These are phyloP conservation scores for Candida orba DNA, from an alignment of 805 yeast species.

Conservation along the genomic window DNA sequence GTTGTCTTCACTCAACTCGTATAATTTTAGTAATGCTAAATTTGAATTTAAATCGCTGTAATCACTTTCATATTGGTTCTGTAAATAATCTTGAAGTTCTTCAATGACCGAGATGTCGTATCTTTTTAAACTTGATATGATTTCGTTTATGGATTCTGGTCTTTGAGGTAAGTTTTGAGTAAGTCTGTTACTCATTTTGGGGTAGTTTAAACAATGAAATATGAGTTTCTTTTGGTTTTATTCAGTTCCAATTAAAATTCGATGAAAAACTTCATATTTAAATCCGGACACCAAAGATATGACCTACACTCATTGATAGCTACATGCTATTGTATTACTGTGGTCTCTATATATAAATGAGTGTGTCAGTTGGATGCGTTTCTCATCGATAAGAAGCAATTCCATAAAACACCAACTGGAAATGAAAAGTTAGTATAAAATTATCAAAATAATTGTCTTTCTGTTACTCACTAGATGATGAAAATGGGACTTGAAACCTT, in stretches of 20 bases:
- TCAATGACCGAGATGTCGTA: slow-evolving; percentile 37
- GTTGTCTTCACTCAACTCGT: slow-evolving; percentile 29
- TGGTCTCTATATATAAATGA: too few relatives aligned
- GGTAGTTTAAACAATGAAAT: not conserved
- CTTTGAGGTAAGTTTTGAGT: slow-evolving; percentile 29
- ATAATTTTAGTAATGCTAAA: slow-evolving; percentile 39
- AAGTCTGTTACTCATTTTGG: slow-evolving; percentile 26
- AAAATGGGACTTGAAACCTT: slow-evolving; percentile 81
- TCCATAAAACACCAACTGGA: slow-evolving; percentile 80
- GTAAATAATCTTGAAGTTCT: slow-evolving; percentile 38
- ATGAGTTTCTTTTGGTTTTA: too few relatives aligned
- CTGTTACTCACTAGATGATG: slow-evolving; percentile 55
- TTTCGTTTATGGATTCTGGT: slow-evolving; percentile 33
- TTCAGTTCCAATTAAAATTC: too few relatives aligned
- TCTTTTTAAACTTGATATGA: slow-evolving; percentile 35
- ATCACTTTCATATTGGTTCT: slow-evolving; percentile 29
- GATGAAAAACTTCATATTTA: not conserved
- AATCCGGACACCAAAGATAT: slow-evolving; percentile 1
- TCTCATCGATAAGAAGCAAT: slow-evolving; percentile 80
- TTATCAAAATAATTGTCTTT: not conserved
- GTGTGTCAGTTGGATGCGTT: slow-evolving; percentile 39
- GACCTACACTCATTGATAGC: not conserved
- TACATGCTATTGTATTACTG: too few relatives aligned
- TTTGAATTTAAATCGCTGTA: slow-evolving; percentile 37
- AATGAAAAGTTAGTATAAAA: slow-evolving; percentile 10